Evolutionary conservation across 257 asterid species (phyloP), one percentile per base, ranked within the genome.

Genomic region (Solanum arcanum): DNA sequence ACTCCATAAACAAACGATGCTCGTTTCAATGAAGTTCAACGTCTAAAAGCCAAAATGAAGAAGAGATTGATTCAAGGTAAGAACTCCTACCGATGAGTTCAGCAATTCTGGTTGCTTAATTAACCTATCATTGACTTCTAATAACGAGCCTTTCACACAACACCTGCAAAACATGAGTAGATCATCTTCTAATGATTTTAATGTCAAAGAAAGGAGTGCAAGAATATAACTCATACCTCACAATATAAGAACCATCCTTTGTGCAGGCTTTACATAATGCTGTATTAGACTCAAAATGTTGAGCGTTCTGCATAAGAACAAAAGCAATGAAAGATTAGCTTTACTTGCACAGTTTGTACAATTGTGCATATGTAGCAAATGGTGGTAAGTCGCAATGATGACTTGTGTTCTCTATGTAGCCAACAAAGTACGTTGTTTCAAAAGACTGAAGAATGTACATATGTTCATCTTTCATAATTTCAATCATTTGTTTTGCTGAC

Each of bases 181-280:
- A 81, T 44, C 20, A 81, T 81, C 29, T 1, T 80, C 49, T 80
- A 80, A 16, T 25, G 84, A 80, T 47, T 47, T 46, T 31, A 1
- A 49, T 49, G 69, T 18, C 85, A 29, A 20, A 83, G 15, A 80
- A 59, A 35, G 76, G 33, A 73, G 18, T 21, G 10, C 27, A 72
- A 14, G 27, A 9, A n/a, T 62, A 78, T 85, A 81, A 72, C 75
- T 74, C 60, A 42, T 29, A 97, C 99, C 99, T 96, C 90, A 89
- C 99, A 84, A 93, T 86, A 85, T 94, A 97, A 86, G 95, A 93
- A 90, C 92, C 89, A 83, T 92, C 94, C 59, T 89, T 89, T 1
- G 98, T 91, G 93, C 90, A 90, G 85, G 94, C 99, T 93, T 95
- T 97, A 88, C 99, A 97, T 85, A 97, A 73, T 56, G 98, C 98